Base-by-base conservation (phyloP, 2,329 filamentous ascomycete genomes). In the Diaporthe aspalathi region DNA sequence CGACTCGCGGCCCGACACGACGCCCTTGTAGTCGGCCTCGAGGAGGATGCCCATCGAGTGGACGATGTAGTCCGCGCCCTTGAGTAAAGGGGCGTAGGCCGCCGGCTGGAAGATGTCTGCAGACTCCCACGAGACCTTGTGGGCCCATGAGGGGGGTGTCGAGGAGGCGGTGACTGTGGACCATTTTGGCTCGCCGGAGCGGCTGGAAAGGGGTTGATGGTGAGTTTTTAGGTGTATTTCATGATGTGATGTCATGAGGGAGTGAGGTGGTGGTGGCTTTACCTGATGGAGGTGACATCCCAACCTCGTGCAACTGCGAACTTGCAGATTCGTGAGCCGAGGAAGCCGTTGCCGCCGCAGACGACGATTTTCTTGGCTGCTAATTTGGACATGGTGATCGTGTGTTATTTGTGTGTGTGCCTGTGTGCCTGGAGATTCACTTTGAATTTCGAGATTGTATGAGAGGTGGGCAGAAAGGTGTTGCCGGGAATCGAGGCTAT, bases 11-110 rank as follows among this genome's bases (percentile, higher is more conserved):
- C 96, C 96, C 24, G 90, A 92, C 32, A 99, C 80, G 20, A 97
- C 92, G 76, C 93, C 93, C 83, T 99, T 99, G 89, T 99, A 99
- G 85, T 99, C 96, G 63, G 95, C 94, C 84, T 99, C 96, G 12
- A 99, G 89, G 22, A 99, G 87, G 77, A 99, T 98, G 12, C 96
- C 96, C 92, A 98, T 95, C 78, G 89, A 94, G 86, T 99, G 96
- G 57, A 99, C 92, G 32, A 98, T 95, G 70, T 91, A 95, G 80
- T 94, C 90, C 73, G 94, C 93, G 70, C 89, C 90, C 75, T 90
- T 88, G 73, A 99, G 89, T 60, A 95, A 89, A 0, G 91, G 84
- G 11, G 88, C 89, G 83, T 98, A 99, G 22, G 93, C 93, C 0
- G 88, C 84, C 0, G 96, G 95, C 72, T 92, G 89, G 73, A 99